Base-by-base conservation (phyloP, 2,329 filamentous ascomycete species). In the Cercospora berteroae region DNA sequence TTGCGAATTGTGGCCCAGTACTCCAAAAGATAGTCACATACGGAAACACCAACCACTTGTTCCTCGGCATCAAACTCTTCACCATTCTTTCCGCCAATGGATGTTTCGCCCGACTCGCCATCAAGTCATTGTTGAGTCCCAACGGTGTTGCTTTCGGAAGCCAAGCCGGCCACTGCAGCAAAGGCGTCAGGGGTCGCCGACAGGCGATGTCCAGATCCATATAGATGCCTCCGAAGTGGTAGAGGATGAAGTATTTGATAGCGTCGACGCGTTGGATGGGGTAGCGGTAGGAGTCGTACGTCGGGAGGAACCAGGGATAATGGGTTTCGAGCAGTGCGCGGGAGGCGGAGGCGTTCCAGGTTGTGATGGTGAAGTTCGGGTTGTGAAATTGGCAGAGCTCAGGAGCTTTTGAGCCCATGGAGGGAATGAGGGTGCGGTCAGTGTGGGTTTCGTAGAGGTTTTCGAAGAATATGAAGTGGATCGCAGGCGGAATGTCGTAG, bases 191-290 rank as follows among this genome's bases (percentile, higher is more conserved):
- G 60, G 85, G 85, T 66, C 87, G 85, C 71, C 87, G 85, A 81
- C 89, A 91, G 72, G 88, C 88, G 59, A 61, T 88, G 77, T 94
- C 91, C 42, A 93, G 80, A 75, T 94, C 91, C 71, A 94, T 88
- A 78, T 94, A 94, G 64, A 92, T 88, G 42, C 91, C 91, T 62
- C 91, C 91, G 76, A 87, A 93, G 78, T 91, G 86, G 60, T 88
- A 84, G 31, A 94, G 83, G 12, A 93, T 83, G 76, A 94, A 93
- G 80, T 93, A 94, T 64, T 90, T 86, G 72, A 94, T 23, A 36
- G 89, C 83, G 75, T 93, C 90, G 64, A 90, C 89, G 66, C 90
- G 87, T 79, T 93, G 89, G 71, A 93, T 92, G n/a, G 88, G 87
- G 77, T 89, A 90, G 39, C 82, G 83, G 79, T 93, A 94, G 74